Conservation (phyloP, 2,329 filamentous ascomycete genomes). For the Elsinoe ampelina region DNA sequence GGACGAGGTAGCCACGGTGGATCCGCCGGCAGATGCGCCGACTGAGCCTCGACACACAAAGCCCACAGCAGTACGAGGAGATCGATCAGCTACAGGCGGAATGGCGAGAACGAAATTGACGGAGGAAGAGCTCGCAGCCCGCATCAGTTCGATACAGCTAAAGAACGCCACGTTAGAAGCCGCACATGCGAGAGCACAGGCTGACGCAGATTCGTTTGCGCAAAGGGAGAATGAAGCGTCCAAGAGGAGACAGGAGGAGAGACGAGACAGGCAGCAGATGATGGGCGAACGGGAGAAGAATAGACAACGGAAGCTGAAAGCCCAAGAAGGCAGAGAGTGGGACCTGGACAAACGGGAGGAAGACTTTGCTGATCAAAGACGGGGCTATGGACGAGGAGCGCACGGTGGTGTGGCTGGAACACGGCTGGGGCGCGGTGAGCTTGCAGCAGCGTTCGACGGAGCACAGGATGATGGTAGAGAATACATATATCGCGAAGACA, state of each 20-base stretch:
- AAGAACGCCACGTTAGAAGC: conserved; percentile 52
- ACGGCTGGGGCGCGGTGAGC: conserved; percentile 17
- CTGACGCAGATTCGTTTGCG: conserved; percentile 56
- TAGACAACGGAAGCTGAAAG: conserved; percentile 49
- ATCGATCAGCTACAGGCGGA: conserved; percentile 29
- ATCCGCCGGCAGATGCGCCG: conserved; percentile 17
- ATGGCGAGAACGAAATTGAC: conserved; percentile 49
- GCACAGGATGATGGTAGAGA: conserved; percentile 27
- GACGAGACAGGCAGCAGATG: conserved; percentile 48
- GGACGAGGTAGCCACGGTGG: conserved; percentile 5
- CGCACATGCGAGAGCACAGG: conserved; percentile 56
- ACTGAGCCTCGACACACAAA: conserved; percentile 17
- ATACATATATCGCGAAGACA: conserved; percentile 26
- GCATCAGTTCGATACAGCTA: conserved; percentile 52
- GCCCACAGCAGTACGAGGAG: conserved; percentile 25
- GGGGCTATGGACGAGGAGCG: conserved; percentile 40
- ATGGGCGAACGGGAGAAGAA: conserved; percentile 55
- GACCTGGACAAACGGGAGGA: conserved; percentile 52
- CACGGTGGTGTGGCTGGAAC: conserved; percentile 40
- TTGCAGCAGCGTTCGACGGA: conserved; percentile 21
- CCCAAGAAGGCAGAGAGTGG: conserved; percentile 52
- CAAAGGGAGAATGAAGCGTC: conserved; percentile 50
- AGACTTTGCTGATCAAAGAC: conserved; percentile 37
- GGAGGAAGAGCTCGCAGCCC: conserved; percentile 52
- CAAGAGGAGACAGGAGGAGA: conserved; percentile 41